Base-by-base conservation (phyloP, 805 yeast species). In the Phaffomyces antillensis region DNA sequence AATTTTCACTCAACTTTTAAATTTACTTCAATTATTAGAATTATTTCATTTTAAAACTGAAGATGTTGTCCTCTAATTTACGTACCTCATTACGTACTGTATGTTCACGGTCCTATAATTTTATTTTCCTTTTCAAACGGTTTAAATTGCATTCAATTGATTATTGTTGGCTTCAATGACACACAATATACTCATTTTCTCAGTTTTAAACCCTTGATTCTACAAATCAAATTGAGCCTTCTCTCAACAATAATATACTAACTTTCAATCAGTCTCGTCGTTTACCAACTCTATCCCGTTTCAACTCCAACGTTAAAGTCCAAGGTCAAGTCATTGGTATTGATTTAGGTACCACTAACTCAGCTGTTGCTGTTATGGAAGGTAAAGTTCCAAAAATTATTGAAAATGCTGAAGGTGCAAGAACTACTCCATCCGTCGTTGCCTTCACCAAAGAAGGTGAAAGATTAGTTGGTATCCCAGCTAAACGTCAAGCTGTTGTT, bases 301-400 rank as follows among this genome's bases (percentile, higher is more conserved):
- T 63, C 68, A 72, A 73, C 68, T 69, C 76, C 45, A 63, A 65
- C 49, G 71, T 69, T 51, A 73, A 73, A 62, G 76, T 74, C 52
- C 64, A 60, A 54, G 64, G 64, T 42, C 62, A 56, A 53, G 88
- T 83, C 15, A 78, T 83, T 45, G 95, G 95, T 58, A 85, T 86
- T 53, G 95, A 86, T 64, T 68, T 86, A 52, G 95, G 95, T 46
- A 86, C 95, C 43, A 86, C 95, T 43, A 86, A 86, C 68, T 84
- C 91, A 44, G 95, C 93, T n/a, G 91, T 85, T 40, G 93, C 95
- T 45, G 41, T 59, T 40, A 59, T 59, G 63, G 63, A 59, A 48
- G 62, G 62, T 56, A 59, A 59, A 36, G 68, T 83, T 42, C 81
- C 83, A 65, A 78, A 78, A 59, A 83, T 85, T 48, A 73, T 85